Base-by-base conservation (phyloP, 495 filamentous ascomycete species). In the Monascus purpureus region DNA sequence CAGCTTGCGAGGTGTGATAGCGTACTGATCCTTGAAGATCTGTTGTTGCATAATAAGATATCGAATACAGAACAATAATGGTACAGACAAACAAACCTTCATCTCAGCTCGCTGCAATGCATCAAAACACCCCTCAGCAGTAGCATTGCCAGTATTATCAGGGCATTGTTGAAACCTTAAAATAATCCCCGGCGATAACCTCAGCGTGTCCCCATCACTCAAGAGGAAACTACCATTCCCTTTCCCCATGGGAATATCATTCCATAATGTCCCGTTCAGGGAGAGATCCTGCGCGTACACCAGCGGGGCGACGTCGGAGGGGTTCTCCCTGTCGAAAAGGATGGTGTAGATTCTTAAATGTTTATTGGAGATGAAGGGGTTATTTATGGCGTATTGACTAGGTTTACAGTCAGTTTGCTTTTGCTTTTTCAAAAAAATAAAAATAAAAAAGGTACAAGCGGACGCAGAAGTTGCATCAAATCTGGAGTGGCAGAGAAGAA, bases 341-440 rank as follows among this genome's bases (percentile, higher is more conserved):
- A 80, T 53, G 1, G 67, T 70, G 48, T 77, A 79, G 15, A 80
- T 63, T n/a, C 68, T 67, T 9, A 77, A 46, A 31, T 80, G 75
- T 22, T 52, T 53, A 22, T 68, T 70, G 2, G 75, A 82, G 13
- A 78, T 55, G 8, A 47, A 39, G 0, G 41, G 47, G 33, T 70
- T 45, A 0, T 47, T 22, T 17, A 75, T 39, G 12, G 51, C 47
- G 25, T 67, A 47, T 14, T 59, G 37, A 36, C 69, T 72, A 13
- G 18, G 19, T 6, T 12, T 18, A 46, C 18, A 38, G 31, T 30
- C 13, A 30, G 13, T 4, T 3, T 6, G 6, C 15, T 30, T 7
- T 7, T 7, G 22, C n/a, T 7, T 25, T n/a, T n/a, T 25, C n/a
- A 6, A 25, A 25, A 25, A 6, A 30, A 28, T 15, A n/a, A n/a